Conservation (phyloP, 208 protist species). For the Leishmania amazonensis region DNA sequence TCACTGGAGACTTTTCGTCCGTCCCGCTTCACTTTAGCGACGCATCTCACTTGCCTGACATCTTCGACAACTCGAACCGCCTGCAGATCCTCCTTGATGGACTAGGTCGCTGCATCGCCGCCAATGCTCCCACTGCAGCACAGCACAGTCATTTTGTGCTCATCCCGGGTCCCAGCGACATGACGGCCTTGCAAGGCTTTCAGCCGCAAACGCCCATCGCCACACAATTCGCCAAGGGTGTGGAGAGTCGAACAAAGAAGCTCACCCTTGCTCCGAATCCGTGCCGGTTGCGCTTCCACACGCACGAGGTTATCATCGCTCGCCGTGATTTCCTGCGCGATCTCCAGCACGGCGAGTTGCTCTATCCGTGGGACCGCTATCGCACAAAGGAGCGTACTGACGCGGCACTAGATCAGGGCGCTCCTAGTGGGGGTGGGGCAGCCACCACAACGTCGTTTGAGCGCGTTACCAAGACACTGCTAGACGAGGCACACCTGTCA, state of each 20-base stretch:
- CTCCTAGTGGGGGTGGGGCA: neutral
- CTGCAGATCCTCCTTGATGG: slow-evolving; percentile 53
- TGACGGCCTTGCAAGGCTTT: slow-evolving; percentile 68
- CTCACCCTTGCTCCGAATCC: slow-evolving; percentile 82
- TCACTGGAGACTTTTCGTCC: slow-evolving; percentile 82
- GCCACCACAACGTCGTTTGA: slow-evolving; percentile 51
- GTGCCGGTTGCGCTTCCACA: slow-evolving; percentile 84
- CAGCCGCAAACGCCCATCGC: slow-evolving; percentile 79
- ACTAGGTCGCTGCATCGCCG: slow-evolving; percentile 55
- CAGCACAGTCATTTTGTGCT: slow-evolving; percentile 81
- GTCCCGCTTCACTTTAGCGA: slow-evolving; percentile 72
- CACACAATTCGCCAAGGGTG: slow-evolving; percentile 44
- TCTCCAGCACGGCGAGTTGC: slow-evolving; percentile 58
- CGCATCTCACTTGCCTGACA: slow-evolving; percentile 76
- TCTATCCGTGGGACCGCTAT: slow-evolving; percentile 31
- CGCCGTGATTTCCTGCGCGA: slow-evolving; percentile 76
- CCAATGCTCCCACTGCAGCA: slow-evolving; percentile 73
- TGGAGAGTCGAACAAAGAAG: slow-evolving; percentile 63
- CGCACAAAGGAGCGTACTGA: slow-evolving; percentile 6
- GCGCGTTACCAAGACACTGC: slow-evolving; percentile 75
- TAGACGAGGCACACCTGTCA: slow-evolving; percentile 82
- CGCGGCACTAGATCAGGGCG: neutral
- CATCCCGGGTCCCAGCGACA: slow-evolving; percentile 76
- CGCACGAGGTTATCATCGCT: slow-evolving; percentile 82
- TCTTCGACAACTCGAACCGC: slow-evolving; percentile 63